Conservation (phyloP, 768 basidiomycete species). For the Suillus hirtellus region DNA sequence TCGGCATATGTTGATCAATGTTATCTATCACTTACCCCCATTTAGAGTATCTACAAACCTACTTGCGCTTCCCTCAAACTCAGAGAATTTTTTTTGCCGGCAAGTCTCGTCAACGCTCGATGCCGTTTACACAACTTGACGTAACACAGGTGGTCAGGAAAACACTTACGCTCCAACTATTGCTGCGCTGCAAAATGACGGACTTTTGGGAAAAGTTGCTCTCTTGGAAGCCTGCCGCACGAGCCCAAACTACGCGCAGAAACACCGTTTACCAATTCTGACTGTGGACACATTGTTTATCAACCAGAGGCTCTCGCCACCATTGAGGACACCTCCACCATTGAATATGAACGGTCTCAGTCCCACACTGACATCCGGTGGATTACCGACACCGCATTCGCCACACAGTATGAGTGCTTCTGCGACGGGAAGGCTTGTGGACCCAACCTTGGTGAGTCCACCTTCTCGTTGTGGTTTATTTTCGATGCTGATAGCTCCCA, state of each 20-base stretch:
- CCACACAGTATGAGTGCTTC: conserved; percentile 40
- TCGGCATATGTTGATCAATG: conserved; percentile 25
- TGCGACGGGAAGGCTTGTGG: conserved; percentile 43
- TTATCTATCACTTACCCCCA: conserved; percentile 5
- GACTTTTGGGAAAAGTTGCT: conserved; percentile 66
- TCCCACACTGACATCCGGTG: conserved; percentile 52
- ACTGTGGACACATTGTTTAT: conserved; percentile 53
- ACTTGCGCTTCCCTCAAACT: conserved; percentile 71
- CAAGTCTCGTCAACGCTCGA: conserved; percentile 29
- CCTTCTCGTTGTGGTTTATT: conserved; percentile 9
- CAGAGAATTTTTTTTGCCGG: conserved; percentile 73
- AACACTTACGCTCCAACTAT: conserved; percentile 59
- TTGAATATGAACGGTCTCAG: conserved; percentile 43
- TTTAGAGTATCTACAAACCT: conserved; percentile 71
- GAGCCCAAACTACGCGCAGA: conserved; percentile 42
- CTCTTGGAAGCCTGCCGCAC: conserved; percentile 53
- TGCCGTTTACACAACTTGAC: conserved; percentile 9
- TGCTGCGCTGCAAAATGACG: conserved; percentile 55
- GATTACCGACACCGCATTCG: conserved; percentile 69
- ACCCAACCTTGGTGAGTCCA: conserved; percentile 59
- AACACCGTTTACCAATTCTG: conserved; percentile 53
- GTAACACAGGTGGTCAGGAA: conserved; percentile 53
- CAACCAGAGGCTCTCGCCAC: conserved; percentile 28
- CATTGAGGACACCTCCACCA: conserved; percentile 46
- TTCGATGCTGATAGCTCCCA: conserved; percentile 28